Base-by-base conservation (phyloP, 1,139 yeast genomes). In the Hyphopichia burtonii region DNA sequence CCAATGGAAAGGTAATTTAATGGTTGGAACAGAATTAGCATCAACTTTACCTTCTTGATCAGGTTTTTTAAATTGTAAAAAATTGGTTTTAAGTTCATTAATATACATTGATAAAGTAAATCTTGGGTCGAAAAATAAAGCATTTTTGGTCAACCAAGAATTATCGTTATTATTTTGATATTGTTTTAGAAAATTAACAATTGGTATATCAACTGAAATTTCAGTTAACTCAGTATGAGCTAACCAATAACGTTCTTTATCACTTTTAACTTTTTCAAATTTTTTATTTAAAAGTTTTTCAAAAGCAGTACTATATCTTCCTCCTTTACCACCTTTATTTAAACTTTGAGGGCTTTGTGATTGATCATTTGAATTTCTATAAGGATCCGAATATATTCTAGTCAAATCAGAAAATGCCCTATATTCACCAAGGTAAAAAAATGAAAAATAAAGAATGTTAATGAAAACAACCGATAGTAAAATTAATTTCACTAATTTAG, bases 81-180 rank as follows among this genome's bases (percentile, higher is more conserved):
- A 54, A 28, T 49, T 50, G 16, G 44, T 39, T 38, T 55, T 57
- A 12, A 71, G 50, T 37, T 63, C 59, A 44, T 61, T 56, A 37
- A 70, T 44, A 46, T 65, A 67, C 3, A 68, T 65, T 1, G 74
- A 49, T 33, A 64, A 51, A 0, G 78, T 68, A 41, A 71, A 59
- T 40, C 77, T 52, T 5, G 77, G 78, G 44, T 72, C 77, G 46
- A 55, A 71, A 39, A 45, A 56, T 17, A 68, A 55, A 31, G 46
- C 48, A 19, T 53, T 51, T 35, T 40, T 49, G 34, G 49, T 49
- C n/a, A 48, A 40, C 58, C 61, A 57, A 8, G 63, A 49, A 8
- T 48, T 41, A 2, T 48, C 52, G 28, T 25, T 20, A 2, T 48
- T 51, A 28, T 43, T 38, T 16, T 52, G 53, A 40, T 46, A 52